phyloP scores from a whole-genome alignment of 1,284 basidiomycete genomes.

The Pseudozyma flocculosa region DNA sequence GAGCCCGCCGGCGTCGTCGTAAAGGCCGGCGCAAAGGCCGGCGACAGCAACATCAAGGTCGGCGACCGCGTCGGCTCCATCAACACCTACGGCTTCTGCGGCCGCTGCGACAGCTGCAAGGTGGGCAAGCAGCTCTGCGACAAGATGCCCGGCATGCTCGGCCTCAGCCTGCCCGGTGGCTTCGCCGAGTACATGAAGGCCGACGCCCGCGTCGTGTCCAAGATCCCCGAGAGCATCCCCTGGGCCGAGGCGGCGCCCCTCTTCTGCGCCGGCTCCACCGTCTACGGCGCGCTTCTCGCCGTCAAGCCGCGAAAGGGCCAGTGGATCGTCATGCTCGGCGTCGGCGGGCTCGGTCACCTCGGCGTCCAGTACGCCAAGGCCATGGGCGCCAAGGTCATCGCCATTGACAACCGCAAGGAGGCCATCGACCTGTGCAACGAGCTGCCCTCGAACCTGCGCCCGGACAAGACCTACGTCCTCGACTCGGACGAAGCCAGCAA shows the following conservation, averaged over 20 bases:
- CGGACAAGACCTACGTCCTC: conserved; percentile 41
- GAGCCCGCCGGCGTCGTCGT: conserved; percentile 47
- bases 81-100: conserved; percentile 50
- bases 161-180: conserved; percentile 43
- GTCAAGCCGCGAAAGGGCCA: conserved; percentile 48
- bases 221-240: conserved; percentile 47
- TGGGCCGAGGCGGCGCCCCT: conserved; percentile 58
- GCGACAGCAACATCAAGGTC: conserved; percentile 35
- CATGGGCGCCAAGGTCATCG: conserved; percentile 58
- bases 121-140: conserved; percentile 45
- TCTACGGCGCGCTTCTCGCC: conserved; percentile 59
- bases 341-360: conserved; percentile 60
- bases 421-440: conserved; percentile 25
- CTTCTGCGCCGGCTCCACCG: conserved; percentile 60
- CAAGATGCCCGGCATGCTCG: conserved; percentile 43
- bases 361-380: conserved; percentile 57
- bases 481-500: conserved; percentile 34
- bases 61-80: conserved; percentile 53
- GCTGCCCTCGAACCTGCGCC: conserved; percentile 30
- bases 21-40: conserved; percentile 27
- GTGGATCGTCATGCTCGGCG: conserved; percentile 59
- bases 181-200: conserved; percentile 52
- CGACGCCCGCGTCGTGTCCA: conserved; percentile 44
- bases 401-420: conserved; percentile 47
- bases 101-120: conserved; percentile 49